phyloP scores from a whole-genome alignment of 2,329 filamentous ascomycete genomes.

The Aspergillus hiratsukae region DNA sequence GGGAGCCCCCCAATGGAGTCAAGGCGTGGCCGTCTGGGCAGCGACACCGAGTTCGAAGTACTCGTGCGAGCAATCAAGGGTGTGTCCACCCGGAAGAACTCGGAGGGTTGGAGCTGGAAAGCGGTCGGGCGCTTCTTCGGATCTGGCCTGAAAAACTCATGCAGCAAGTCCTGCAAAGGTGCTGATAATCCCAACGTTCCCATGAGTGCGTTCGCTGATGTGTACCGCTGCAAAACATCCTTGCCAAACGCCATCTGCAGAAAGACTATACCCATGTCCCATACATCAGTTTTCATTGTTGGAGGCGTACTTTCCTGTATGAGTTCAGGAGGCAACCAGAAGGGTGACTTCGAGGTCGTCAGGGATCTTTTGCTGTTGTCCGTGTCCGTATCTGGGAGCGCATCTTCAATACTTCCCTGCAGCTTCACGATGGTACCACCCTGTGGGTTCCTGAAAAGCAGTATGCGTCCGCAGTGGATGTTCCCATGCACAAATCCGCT shows the following conservation, averaged over 20 bases:
- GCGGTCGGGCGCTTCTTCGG: slow-evolving; percentile 79
- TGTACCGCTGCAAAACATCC: slow-evolving; percentile 69
- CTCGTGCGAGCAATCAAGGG: slow-evolving; percentile 35
- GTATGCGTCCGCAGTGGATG: slow-evolving; percentile 73
- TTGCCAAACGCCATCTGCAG: slow-evolving; percentile 91
- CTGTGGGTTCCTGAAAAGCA: slow-evolving; percentile 66
- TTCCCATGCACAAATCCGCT: slow-evolving; percentile 79
- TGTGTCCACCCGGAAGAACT: slow-evolving; percentile 40
- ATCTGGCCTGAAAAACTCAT: slow-evolving; percentile 79
- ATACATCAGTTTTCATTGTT: slow-evolving; percentile 81
- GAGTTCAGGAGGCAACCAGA: slow-evolving; percentile 80
- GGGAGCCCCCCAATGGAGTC: slow-evolving; percentile 57
- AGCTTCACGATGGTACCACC: slow-evolving; percentile 64
- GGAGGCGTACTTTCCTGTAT: slow-evolving; percentile 51
- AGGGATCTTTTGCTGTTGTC: slow-evolving; percentile 38
- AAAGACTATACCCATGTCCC: slow-evolving; percentile 89
- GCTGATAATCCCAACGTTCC: slow-evolving; percentile 67
- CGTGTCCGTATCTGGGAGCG: slow-evolving; percentile 45
- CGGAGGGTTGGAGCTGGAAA: slow-evolving; percentile 62
- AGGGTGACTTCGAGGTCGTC: slow-evolving; percentile 66
- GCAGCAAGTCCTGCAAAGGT: slow-evolving; percentile 72
- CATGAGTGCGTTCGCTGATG: slow-evolving; percentile 70
- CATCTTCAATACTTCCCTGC: slow-evolving; percentile 46
- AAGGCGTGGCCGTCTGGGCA: slow-evolving; percentile 52
- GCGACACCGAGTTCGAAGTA: slow-evolving; percentile 41